These are phyloP conservation scores for Fusarium sp. DNA, from an alignment of 2,329 filamentous ascomycete genomes.

Conservation along the genomic window DNA sequence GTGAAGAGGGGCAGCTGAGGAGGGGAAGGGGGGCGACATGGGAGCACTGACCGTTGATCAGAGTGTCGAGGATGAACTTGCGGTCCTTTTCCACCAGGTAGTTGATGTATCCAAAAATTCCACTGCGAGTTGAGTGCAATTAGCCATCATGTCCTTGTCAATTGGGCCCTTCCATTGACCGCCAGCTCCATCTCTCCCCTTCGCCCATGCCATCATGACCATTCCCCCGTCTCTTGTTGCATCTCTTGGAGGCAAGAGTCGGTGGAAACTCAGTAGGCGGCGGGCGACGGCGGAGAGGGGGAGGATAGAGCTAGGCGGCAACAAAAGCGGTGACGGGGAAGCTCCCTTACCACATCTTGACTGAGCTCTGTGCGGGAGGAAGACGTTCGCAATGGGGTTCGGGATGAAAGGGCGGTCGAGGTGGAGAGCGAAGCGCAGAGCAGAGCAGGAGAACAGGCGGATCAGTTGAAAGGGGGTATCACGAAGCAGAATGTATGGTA, in stretches of 20 bases:
- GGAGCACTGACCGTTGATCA: conserved; percentile 85
- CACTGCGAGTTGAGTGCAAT: conserved; percentile 64
- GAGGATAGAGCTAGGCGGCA: conserved; percentile 12
- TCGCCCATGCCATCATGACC: conserved; percentile 5
- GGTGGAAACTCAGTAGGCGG: conserved; percentile 27
- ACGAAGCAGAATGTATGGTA: conserved; percentile 44
- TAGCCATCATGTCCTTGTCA: conserved; percentile 40
- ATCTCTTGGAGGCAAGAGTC: conserved; percentile 32
- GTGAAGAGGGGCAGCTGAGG: conserved; percentile 26
- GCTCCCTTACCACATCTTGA: conserved; percentile 47
- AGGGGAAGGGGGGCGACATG: conserved; percentile 23
- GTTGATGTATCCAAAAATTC: conserved; percentile 99
- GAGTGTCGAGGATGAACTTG: conserved; percentile 93
- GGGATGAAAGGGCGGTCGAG: conserved; percentile 30
- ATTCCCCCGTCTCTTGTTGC: conserved; percentile 20
- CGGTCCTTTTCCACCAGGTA: conserved; percentile 99
- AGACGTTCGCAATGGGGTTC: conserved; percentile 31
- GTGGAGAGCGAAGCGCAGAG: conserved; percentile 26
- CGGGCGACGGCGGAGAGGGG: conserved; percentile 6
- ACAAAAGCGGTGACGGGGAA: conserved; percentile 34
- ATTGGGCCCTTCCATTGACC: conserved; percentile 31
- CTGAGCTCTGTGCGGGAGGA: conserved; percentile 35
- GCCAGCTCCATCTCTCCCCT: conserved; percentile 3
- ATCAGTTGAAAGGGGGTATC: conserved; percentile 43
- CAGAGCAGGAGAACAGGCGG: conserved; percentile 35